These are phyloP conservation scores for Leccinum olivaceopallidum DNA, from an alignment of 768 basidiomycete genomes.

Conservation along the genomic window DNA sequence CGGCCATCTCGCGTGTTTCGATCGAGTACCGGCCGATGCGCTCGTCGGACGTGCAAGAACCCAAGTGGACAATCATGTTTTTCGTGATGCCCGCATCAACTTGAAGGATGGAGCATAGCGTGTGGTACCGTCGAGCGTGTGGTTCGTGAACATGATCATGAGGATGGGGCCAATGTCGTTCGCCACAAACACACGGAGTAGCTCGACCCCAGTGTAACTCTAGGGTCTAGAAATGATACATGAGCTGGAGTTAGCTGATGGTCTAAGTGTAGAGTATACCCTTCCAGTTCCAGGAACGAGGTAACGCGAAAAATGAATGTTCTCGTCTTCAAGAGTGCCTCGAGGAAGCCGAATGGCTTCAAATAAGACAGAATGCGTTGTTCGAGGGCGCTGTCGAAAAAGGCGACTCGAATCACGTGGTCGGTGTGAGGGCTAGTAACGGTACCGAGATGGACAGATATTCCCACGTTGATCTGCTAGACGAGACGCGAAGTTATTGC, in stretches of 20 bases:
- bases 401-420: conserved; percentile 29
- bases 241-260: not conserved
- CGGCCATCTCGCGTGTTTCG: conserved; percentile 52
- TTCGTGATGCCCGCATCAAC: conserved; percentile 58
- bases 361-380: too few relatives aligned
- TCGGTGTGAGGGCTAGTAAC: too few relatives aligned
- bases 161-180: conserved; percentile 54
- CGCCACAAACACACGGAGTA: conserved; percentile 62
- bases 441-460: conserved; percentile 40
- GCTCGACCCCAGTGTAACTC: conserved; percentile 69
- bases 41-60: conserved; percentile 64
- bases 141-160: conserved; percentile 71
- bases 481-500: conserved; percentile 33
- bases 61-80: conserved; percentile 61
- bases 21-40: conserved; percentile 60
- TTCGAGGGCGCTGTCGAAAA: conserved; percentile 34
- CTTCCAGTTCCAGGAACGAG: conserved; percentile 69
- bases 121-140: conserved; percentile 65
- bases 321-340: too few relatives aligned
- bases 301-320: too few relatives aligned
- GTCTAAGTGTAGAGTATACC: conserved; percentile 33
- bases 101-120: conserved; percentile 57
- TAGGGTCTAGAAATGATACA: conserved; percentile 22
- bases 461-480: conserved; percentile 36
- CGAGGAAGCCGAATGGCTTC: too few relatives aligned